phyloP scores from a whole-genome alignment of 2,329 filamentous ascomycete species.

The Exophiala dermatitidis region DNA sequence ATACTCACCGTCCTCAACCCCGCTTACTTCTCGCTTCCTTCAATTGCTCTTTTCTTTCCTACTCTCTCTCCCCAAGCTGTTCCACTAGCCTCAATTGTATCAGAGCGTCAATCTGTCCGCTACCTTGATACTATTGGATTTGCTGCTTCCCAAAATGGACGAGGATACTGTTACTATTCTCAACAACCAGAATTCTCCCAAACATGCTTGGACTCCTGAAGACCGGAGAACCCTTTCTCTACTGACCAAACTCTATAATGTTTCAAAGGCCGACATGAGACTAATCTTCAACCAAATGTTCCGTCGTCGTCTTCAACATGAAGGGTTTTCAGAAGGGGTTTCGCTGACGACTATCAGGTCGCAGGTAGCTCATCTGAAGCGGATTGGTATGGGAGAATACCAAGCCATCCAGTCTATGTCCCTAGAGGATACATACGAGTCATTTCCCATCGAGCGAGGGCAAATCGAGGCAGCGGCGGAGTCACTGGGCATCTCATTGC shows the following conservation, averaged over 20 bases:
- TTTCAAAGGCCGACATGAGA: background rate
- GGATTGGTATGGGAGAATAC: background rate
- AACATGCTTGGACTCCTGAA: background rate
- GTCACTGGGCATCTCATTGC: background rate
- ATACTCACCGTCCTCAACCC: too few species aligned
- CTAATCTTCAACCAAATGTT: background rate
- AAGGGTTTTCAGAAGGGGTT: slow-evolving; percentile 1
- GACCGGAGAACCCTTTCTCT: background rate
- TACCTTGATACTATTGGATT: too few species aligned
- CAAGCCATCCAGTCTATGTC: background rate
- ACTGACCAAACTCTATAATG: slow-evolving; percentile 1
- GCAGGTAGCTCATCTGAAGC: slow-evolving; percentile 3
- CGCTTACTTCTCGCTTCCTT: too few species aligned
- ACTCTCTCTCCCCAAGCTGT: too few species aligned
- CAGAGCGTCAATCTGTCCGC: too few species aligned
- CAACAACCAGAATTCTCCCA: background rate
- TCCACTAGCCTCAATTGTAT: too few species aligned
- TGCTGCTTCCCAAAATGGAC: background rate
- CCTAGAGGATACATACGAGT: background rate
- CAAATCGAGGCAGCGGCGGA: background rate
- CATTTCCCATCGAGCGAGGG: background rate
- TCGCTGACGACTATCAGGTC: background rate
- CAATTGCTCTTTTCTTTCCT: too few species aligned
- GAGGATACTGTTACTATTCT: background rate
- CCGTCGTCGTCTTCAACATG: background rate